Conservation (phyloP, 2,329 filamentous ascomycete genomes). For the Calonectria pauciramosa region DNA sequence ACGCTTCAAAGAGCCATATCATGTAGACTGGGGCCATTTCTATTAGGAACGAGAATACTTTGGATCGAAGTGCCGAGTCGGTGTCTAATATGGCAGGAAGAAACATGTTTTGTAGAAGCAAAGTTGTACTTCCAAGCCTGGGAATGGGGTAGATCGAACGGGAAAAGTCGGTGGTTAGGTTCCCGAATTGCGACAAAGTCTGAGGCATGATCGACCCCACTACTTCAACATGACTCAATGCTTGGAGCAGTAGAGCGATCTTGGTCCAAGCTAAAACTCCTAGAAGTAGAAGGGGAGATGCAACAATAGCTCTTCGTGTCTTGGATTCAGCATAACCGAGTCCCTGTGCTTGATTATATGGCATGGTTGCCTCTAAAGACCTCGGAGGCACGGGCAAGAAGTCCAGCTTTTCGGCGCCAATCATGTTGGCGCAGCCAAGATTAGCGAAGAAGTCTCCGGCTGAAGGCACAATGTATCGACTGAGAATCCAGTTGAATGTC, state of each 20-base stretch:
- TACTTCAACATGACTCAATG: no score
- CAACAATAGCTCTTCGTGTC: background rate
- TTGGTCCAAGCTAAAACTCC: background rate
- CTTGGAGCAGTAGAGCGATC: background rate
- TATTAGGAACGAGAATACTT: background rate
- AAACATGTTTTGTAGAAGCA: background rate
- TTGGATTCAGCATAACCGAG: background rate
- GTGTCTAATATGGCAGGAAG: background rate
- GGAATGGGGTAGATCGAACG: no score
- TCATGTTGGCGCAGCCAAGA: background rate
- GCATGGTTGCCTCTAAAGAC: background rate
- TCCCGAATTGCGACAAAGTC: no score
- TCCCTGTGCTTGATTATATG: constrained; percentile 1
- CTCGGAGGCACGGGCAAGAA: background rate
- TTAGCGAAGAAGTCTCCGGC: background rate
- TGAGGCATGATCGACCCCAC: no score
- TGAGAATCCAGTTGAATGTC: background rate
- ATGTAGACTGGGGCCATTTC: background rate
- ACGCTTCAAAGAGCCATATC: background rate
- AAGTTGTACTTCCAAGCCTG: no score
- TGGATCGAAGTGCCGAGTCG: background rate
- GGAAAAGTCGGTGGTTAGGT: background rate
- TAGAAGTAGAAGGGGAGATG: background rate
- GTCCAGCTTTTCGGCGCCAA: background rate
- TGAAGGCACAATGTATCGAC: background rate